Evolutionary conservation across 257 asterid genomes (phyloP).

Genomic region (Nicotiana otophora): DNA sequence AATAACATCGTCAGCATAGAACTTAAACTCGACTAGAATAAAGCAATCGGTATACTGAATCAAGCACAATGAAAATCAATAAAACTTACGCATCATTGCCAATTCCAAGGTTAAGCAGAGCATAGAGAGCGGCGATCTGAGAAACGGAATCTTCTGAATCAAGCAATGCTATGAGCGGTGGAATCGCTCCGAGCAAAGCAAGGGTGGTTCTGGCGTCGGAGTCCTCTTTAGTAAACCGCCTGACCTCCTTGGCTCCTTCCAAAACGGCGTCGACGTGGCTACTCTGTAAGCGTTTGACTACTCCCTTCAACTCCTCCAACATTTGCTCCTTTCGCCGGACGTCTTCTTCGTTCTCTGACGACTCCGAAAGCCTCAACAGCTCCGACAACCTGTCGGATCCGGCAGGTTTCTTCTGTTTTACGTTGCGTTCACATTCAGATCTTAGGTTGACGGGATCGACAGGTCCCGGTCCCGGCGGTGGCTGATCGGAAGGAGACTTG

Average conservation of each 20-base stretch:
- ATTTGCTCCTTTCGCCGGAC: constrained; percentile 50
- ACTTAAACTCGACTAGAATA: neutral
- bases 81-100: constrained; percentile 7
- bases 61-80: neutral
- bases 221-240: constrained; percentile 63
- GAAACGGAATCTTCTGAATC: constrained; percentile 44
- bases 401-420: neutral
- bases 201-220: constrained; percentile 59
- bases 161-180: constrained; percentile 72
- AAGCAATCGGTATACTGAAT: neutral
- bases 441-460: constrained; percentile 6
- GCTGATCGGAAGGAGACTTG: constrained; percentile 12
- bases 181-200: constrained; percentile 78
- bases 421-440: constrained; percentile 15
- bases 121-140: constrained; percentile 74
- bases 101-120: constrained; percentile 57
- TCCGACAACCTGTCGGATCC: constrained; percentile 71
- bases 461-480: neutral
- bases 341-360: constrained; percentile 61
- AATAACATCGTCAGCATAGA: neutral
- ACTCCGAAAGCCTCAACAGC: constrained; percentile 56
- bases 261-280: constrained; percentile 27
- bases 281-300: constrained; percentile 23
- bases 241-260: constrained; percentile 68
- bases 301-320: constrained; percentile 51